These are phyloP conservation scores for Helenozyma baotianmanensis DNA, from an alignment of 805 yeast genomes.

Conservation along the genomic window DNA sequence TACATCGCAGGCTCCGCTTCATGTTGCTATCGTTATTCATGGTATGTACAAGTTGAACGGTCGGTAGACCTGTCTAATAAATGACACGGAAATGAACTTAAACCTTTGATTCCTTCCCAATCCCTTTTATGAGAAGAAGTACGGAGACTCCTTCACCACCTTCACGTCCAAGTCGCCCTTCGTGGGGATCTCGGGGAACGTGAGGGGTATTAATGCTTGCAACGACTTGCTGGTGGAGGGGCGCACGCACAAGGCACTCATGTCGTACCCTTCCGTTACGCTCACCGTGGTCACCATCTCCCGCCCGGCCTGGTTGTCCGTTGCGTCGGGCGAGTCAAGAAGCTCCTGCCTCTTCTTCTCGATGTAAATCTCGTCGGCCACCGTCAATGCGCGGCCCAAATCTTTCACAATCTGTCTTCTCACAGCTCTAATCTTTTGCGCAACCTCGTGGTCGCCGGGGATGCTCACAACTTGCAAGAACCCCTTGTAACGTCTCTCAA, in stretches of 20 bases:
- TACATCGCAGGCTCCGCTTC: no score
- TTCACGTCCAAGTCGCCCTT: conserved; percentile 82
- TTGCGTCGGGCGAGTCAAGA: conserved; percentile 49
- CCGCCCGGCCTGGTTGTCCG: conserved; percentile 44
- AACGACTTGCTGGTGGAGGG: conserved; percentile 22
- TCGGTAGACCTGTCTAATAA: no score
- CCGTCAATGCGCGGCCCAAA: conserved; percentile 52
- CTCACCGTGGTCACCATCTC: conserved; percentile 69
- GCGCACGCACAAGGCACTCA: conserved; percentile 19
- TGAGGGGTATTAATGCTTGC: conserved; percentile 61
- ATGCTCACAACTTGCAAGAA: conserved; percentile 60
- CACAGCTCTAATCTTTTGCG: conserved; percentile 42
- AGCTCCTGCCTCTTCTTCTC: conserved; percentile 62
- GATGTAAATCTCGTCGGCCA: conserved; percentile 68
- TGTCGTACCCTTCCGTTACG: conserved; percentile 37
- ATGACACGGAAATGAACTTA: no score
- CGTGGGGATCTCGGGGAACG: conserved; percentile 67
- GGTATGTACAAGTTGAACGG: no score
- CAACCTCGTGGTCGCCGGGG: conserved; percentile 48
- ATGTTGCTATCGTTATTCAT: no score
- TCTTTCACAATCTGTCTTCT: conserved; percentile 46
- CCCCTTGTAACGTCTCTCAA: conserved; percentile 72
- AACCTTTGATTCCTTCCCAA: no score
- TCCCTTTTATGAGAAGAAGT: conserved; percentile 56
- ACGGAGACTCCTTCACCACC: conserved; percentile 65